phyloP scores from a whole-genome alignment of 768 basidiomycete genomes.

The Amanita subjunquillea region DNA sequence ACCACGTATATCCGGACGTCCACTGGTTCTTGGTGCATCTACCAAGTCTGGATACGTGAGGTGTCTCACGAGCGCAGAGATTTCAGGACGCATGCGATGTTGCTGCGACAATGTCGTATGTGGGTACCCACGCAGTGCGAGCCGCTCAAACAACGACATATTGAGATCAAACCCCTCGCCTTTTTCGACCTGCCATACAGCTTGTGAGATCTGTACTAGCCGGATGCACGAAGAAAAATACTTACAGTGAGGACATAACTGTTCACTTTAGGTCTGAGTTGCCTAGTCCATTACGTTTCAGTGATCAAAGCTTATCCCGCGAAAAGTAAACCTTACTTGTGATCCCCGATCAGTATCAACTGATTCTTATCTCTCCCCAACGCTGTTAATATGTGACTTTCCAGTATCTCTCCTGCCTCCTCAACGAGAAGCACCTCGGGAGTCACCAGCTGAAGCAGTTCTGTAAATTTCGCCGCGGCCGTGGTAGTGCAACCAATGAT shows the following conservation, averaged over 20 bases:
- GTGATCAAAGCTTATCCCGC: neutral
- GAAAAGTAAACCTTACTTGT: slow-evolving; percentile 38
- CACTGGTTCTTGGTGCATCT: slow-evolving; percentile 40
- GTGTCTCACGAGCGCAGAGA: slow-evolving; percentile 47
- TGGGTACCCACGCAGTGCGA: slow-evolving; percentile 52
- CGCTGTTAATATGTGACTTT: slow-evolving; percentile 55
- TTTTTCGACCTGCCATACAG: slow-evolving; percentile 31
- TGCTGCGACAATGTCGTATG: slow-evolving; percentile 46
- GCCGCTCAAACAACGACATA: slow-evolving; percentile 57
- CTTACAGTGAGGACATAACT: slow-evolving; percentile 47
- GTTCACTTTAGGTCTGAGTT: slow-evolving; percentile 65
- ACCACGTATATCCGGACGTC: slow-evolving; percentile 43
- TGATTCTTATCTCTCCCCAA: slow-evolving; percentile 35
- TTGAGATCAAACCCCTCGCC: slow-evolving; percentile 61
- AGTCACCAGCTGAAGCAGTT: slow-evolving; percentile 31
- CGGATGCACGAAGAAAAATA: neutral
- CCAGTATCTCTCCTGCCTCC: slow-evolving; percentile 66
- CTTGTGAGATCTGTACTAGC: neutral
- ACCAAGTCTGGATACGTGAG: slow-evolving; percentile 57
- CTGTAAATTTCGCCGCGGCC: slow-evolving; percentile 50
- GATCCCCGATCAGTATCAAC: slow-evolving; percentile 62
- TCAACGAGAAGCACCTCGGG: slow-evolving; percentile 55
- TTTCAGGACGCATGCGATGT: slow-evolving; percentile 71
- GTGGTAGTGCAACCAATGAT: slow-evolving; percentile 66
- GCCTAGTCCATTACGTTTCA: slow-evolving; percentile 25